Conservation (phyloP, 1,284 basidiomycete genomes). For the Papiliotrema laurentii region DNA sequence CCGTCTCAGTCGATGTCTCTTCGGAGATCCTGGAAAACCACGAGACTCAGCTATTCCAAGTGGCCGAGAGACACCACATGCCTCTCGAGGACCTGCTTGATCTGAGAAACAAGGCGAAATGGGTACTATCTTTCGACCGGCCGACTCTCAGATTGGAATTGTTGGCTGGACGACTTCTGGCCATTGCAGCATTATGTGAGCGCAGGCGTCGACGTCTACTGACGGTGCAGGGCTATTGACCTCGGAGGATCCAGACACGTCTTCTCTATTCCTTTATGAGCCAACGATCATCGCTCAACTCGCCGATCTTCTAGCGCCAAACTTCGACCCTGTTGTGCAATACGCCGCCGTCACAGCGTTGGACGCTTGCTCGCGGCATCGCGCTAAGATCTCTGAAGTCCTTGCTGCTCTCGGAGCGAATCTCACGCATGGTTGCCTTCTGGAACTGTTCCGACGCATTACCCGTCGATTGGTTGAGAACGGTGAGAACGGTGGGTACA, state of each 20-base stretch:
- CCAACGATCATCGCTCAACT: constrained; percentile 82
- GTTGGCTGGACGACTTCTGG: constrained; percentile 72
- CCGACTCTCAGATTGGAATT: constrained; percentile 70
- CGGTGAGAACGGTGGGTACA: constrained; percentile 22
- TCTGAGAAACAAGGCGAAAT: constrained; percentile 78
- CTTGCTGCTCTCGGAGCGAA: constrained; percentile 88
- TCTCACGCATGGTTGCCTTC: constrained; percentile 91
- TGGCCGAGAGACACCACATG: constrained; percentile 66
- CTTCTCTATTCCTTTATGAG: constrained; percentile 83
- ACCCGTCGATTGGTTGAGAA: constrained; percentile 60
- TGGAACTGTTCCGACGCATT: constrained; percentile 78
- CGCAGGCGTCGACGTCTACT: constrained; percentile 6
- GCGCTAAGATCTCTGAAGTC: constrained; percentile 77
- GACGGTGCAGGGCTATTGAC: constrained; percentile 61
- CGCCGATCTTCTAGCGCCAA: constrained; percentile 81
- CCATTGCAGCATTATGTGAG: constrained; percentile 74
- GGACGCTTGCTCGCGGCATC: constrained; percentile 83
- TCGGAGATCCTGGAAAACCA: no score
- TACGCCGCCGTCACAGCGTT: constrained; percentile 80
- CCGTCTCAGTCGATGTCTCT: no score
- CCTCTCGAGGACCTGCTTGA: constrained; percentile 84
- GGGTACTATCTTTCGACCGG: constrained; percentile 60
- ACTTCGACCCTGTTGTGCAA: constrained; percentile 59
- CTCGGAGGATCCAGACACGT: constrained; percentile 68
- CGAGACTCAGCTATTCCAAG: no score